Conservation (phyloP, 2,329 filamentous ascomycete species). For the Diaporthe amygdali region DNA sequence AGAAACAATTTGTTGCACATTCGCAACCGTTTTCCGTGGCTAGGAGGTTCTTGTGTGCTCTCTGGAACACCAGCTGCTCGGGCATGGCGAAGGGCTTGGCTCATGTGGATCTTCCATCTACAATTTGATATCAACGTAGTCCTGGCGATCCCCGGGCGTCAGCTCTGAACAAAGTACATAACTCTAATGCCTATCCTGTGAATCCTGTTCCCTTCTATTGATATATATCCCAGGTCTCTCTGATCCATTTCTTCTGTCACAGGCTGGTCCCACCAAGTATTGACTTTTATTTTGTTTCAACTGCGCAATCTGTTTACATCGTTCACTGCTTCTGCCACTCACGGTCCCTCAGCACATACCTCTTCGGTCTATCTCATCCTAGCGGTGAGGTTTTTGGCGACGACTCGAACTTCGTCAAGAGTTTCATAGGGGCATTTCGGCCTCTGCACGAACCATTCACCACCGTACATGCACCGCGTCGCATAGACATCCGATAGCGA, state of each 20-base stretch:
- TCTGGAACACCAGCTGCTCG: slow-evolving; percentile 14
- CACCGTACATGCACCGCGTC: neutral
- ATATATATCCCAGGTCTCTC: slow-evolving; percentile 1
- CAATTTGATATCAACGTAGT: neutral
- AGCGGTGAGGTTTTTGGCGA: slow-evolving; percentile 2
- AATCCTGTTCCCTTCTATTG: neutral
- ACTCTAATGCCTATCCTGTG: neutral
- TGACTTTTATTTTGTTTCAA: neutral
- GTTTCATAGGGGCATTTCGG: too few relatives aligned
- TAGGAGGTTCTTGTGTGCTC: slow-evolving; percentile 11
- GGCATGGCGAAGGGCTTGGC: slow-evolving; percentile 17
- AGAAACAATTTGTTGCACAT: slow-evolving; percentile 10
- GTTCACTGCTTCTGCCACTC: neutral
- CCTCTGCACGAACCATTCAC: neutral
- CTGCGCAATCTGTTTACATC: neutral
- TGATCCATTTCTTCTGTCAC: neutral
- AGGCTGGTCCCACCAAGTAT: slow-evolving; percentile 15
- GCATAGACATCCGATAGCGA: neutral
- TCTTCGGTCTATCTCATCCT: neutral
- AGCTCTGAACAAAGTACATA: neutral
- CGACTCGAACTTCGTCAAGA: neutral
- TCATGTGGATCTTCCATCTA: slow-evolving; percentile 21
- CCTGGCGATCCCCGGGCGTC: neutral
- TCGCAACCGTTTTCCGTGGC: neutral
- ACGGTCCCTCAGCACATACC: neutral